Conservation (phyloP, 1,284 basidiomycete genomes). For the Pseudozyma thailandica region DNA sequence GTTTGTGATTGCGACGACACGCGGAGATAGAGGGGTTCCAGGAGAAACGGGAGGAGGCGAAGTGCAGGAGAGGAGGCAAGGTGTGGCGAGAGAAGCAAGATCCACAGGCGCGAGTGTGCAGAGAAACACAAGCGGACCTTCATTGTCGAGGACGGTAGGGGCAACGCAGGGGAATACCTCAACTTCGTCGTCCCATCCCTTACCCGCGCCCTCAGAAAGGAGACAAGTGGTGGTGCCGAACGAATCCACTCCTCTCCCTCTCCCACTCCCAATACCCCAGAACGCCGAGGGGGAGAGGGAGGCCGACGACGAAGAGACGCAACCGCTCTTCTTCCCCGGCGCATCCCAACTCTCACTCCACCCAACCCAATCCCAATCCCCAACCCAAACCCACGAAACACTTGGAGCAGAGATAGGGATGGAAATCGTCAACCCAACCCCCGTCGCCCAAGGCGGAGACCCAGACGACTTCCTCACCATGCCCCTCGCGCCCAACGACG, state of each 20-base stretch:
- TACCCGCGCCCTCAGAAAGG: not conserved
- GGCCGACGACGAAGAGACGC: constrained; percentile 9
- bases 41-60: not conserved
- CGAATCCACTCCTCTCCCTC: constrained; percentile 19
- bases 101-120: too few relatives aligned
- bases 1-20: constrained; percentile 55
- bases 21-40: constrained; percentile 5
- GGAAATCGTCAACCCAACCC: constrained; percentile 19
- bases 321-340: constrained; percentile 42
- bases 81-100: too few relatives aligned
- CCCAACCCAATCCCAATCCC: not conserved
- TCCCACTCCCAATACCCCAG: not conserved
- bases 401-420: not conserved
- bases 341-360: constrained; percentile 1
- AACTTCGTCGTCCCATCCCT: not conserved
- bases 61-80: not conserved
- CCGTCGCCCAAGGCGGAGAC: constrained; percentile 32
- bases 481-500: not conserved
- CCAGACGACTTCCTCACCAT: constrained; percentile 18
- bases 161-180: too few relatives aligned
- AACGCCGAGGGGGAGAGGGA: not conserved
- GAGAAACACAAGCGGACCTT: too few relatives aligned
- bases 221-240: too few relatives aligned
- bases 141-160: too few relatives aligned
- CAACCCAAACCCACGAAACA: not conserved